A percentile compares a stretch with the other conserved stretches of the same genome.
These are phyloP conservation scores for Posidonia oceanica DNA, from an alignment of 116 monocot genomes.

Conservation along the genomic window DNA sequence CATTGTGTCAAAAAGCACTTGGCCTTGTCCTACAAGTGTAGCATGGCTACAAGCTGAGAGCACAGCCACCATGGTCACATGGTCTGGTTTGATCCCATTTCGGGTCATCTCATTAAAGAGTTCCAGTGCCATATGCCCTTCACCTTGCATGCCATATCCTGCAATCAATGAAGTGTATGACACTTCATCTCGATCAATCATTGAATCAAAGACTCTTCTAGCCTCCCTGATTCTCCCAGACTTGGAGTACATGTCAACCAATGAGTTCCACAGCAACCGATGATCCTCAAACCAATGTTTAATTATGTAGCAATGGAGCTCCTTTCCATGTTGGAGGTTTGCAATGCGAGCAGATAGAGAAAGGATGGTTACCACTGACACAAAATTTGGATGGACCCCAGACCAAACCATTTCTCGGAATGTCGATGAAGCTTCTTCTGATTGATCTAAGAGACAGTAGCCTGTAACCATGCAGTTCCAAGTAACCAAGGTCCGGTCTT, in stretches of 20 bases:
- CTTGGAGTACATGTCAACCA: constrained; percentile 25
- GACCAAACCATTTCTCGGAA: constrained; percentile 32
- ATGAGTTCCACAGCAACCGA: constrained; percentile 19
- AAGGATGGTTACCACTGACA: constrained; percentile 52
- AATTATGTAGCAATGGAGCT: constrained; percentile 57
- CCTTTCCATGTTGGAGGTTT: constrained; percentile 56
- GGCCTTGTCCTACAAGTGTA: constrained; percentile 25
- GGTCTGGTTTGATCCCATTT: constrained; percentile 38
- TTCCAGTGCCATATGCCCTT: constrained; percentile 22
- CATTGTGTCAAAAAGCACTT: constrained; percentile 30
- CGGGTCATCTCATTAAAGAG: constrained; percentile 46
- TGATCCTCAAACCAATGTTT: constrained; percentile 25
- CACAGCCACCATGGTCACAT: constrained; percentile 37
- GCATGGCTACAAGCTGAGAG: constrained; percentile 61
- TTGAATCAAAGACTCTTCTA: constrained; percentile 9
- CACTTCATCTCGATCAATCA: constrained; percentile 11
- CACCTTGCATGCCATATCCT: constrained; percentile 57
- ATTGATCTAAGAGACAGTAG: constrained; percentile 28
- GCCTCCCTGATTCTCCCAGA: constrained; percentile 11
- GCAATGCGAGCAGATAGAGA: constrained; percentile 49
- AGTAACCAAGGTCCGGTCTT: constrained; percentile 33
- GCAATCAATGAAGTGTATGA: constrained; percentile 42
- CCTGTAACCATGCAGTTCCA: constrained; percentile 74
- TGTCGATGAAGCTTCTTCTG: constrained; percentile 34
- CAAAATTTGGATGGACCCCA: constrained; percentile 48